A percentile compares a stretch with the other conserved stretches of the same genome.
Conservation (phyloP, 2,329 filamentous ascomycete species). For the Pseudocercospora macadamiae region DNA sequence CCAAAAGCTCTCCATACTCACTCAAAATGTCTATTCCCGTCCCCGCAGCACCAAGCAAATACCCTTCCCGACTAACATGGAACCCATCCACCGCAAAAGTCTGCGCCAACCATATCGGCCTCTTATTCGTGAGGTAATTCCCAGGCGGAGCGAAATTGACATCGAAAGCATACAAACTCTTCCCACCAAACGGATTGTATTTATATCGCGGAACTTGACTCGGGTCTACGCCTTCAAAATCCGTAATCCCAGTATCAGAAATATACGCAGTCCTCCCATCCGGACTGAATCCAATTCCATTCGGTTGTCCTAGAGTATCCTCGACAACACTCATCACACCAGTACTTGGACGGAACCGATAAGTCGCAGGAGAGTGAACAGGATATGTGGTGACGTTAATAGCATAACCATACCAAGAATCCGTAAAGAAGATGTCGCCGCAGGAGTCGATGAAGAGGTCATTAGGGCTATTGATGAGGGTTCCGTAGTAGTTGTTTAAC, state of each 20-base stretch:
- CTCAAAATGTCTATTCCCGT: conserved; percentile 26
- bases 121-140: conserved; percentile 23
- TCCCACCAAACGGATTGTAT: conserved; percentile 20
- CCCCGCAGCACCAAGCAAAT: conserved; percentile 26
- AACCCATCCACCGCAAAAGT: conserved; percentile 27
- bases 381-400: conserved; percentile 26
- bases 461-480: conserved; percentile 49
- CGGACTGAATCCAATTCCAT: conserved; percentile 51
- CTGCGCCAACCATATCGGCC: conserved; percentile 25
- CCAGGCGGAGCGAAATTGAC: conserved; percentile 21
- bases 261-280: conserved; percentile 50
- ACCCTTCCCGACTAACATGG: conserved; percentile 26
- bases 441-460: conserved; percentile 48
- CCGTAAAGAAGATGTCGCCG: conserved; percentile 56
- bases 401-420: conserved; percentile 37
- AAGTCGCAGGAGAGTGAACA: conserved; percentile 34
- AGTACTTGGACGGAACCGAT: conserved; percentile 47
- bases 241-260: conserved; percentile 42
- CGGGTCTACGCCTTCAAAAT: conserved; percentile 1
- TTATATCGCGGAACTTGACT: conserved; percentile 17
- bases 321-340: conserved; percentile 47
- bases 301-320: conserved; percentile 46
- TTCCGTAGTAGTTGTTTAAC: conserved; percentile 53
- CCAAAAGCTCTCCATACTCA: conserved; percentile 23
- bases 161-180: conserved; percentile 26